Base-by-base conservation (phyloP, 345 rosid genomes). In the Euphorbia tirucalli region DNA sequence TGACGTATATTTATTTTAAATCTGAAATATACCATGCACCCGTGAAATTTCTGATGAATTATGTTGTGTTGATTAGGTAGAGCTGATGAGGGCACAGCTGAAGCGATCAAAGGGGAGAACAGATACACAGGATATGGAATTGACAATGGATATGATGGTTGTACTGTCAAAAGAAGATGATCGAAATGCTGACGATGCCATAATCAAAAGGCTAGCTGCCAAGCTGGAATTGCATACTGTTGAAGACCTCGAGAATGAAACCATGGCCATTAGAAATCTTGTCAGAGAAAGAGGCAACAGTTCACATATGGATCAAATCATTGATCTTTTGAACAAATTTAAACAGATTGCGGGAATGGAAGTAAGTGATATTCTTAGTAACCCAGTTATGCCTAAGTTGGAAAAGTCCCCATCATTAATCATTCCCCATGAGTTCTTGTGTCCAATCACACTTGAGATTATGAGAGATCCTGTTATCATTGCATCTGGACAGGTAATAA, bases 401-500 rank as follows among this genome's bases (percentile, higher is more conserved):
- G 37, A 67, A 19, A 89, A 89, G 65, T 68, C 73, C 24, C 80
- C 70, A 0, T 88, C 96, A 61, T 63, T 85, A 22, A 58, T 85
- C 28, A 85, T 93, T 67, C 98, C 98, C 21, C 81, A 85, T 31
- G 98, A 90, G 73, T 93, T 90, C 75, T 83, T 87, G 61, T 89
- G 94, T 70, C 96, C 96, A 6, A 90, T 93, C 69, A 86, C 96
- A 0, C 89, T 90, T 4, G 93, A 90, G 67, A 84, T 93, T 28
- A 93, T 93, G 91, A 79, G 68, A 7, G 93, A 93, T 58, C 98
- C 98, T 11, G 94, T 93, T 52, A 89, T 89, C 16, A 78, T 93
- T 35, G 87, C 94, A 3, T 81, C 82, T 65, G 96, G 98, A 71
- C 96, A 89, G 98, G 98, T 92, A 68, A 67, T n/a, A 41, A 41